These are phyloP conservation scores for Aurantiochytrium sp. DNA, from an alignment of 108 stramenopile genomes.

Conservation along the genomic window DNA sequence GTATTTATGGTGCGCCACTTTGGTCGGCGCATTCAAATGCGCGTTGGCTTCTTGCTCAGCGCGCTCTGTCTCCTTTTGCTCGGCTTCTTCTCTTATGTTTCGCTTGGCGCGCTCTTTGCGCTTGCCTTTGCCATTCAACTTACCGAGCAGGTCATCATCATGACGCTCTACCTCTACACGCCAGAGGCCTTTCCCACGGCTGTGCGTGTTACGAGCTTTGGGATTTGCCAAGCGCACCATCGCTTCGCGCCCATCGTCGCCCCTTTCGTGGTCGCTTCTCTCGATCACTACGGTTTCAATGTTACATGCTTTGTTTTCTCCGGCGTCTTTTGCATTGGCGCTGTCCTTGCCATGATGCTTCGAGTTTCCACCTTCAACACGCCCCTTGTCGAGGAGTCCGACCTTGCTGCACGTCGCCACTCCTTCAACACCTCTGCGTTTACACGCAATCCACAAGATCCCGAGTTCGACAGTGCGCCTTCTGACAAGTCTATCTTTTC, in stretches of 20 bases:
- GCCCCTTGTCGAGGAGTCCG: background rate
- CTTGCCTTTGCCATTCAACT: background rate
- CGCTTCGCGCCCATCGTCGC: background rate
- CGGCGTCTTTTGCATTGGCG: background rate
- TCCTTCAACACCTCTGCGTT: background rate
- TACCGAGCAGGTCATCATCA: background rate
- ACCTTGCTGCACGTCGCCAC: background rate
- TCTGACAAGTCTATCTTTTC: too few species aligned
- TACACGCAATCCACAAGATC: background rate
- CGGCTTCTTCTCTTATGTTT: background rate
- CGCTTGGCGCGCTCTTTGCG: background rate
- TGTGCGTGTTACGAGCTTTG: background rate
- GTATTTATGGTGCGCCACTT: background rate
- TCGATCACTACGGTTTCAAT: background rate
- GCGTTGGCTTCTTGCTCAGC: slow-evolving; percentile 10
- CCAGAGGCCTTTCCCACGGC: background rate
- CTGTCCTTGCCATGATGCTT: background rate
- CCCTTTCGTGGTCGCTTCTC: background rate
- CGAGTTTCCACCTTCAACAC: background rate
- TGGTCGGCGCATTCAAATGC: background rate
- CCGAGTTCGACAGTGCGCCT: background rate
- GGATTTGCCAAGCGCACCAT: background rate
- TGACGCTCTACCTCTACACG: background rate
- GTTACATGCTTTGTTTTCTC: background rate
- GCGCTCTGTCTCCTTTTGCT: background rate